Evolutionary conservation across 768 basidiomycete genomes (phyloP), one percentile per base, ranked within the genome.

Genomic region (Inosperma sp.): DNA sequence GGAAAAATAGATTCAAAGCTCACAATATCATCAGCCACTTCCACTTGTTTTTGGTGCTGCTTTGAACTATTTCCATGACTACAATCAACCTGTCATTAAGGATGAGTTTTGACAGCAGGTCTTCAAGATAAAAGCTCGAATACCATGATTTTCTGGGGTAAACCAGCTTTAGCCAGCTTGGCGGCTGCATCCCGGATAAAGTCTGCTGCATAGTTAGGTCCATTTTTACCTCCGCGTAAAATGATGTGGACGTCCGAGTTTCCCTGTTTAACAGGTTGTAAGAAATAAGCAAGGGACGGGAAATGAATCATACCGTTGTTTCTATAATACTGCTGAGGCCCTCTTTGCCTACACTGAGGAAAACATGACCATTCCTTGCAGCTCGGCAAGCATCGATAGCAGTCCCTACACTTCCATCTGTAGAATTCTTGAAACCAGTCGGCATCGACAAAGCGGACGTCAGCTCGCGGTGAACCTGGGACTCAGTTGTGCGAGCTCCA

Each of bases 381-480:
- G 95, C 90, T 29, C 93, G 82, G 69, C 94, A 97, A 2, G 95
- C 95, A 68, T 99, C 94, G 37, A 98, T 79, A 0, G 96, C 94
- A 56, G 97, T 88, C 42, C 84, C 82, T 35, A 95, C 81, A 23
- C 84, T 85, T 31, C 96, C 96, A 59, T 98, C 96, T 2, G 95
- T 98, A 9, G 90, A 90, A 62, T 99, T 99, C 72, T 99, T 99
- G 82, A 99, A 98, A 7, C 96, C 96, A 4, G 93, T 92, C 3
- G 90, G 88, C 88, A 95, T 93, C 13, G 88, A 91, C n/a, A 95
- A 74, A 2, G 84, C 89, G 5, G 84, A 88, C 8, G 82, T 81
- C 13, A 95, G 76, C 68, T 95, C 93, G 39, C 93, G 84, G 64
- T 95, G 93, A 13, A 95, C 90, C 65, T 95, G 87, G 4, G 88